Evolutionary conservation across 202 grass and related monocot species (phyloP), one percentile per base, ranked within the genome.

Genomic region (Brachypodium distachyon): DNA sequence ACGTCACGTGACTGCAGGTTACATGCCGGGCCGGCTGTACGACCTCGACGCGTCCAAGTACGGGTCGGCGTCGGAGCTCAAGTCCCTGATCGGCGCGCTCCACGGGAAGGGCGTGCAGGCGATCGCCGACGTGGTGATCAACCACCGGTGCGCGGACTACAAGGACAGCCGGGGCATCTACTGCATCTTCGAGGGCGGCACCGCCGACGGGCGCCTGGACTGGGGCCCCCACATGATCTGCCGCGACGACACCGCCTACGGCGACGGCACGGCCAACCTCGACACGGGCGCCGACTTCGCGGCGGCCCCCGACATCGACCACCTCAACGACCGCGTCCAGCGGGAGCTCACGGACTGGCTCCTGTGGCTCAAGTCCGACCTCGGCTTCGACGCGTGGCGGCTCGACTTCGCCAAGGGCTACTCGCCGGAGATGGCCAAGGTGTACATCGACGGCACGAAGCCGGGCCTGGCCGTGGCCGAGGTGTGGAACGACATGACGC

Each of bases 211-310:
- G 12, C 88, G 88, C 63, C 92, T 96, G 13, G 92, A 95, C 85
- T 95, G 92, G 92, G 90, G 88, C 27, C 92, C 92, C 22, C 85
- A 95, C 86, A 91, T 89, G 88, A 91, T 95, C 44, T 95, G 92
- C 83, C 72, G 88, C 53, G 92, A 89, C 16, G 88, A 91, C 73
- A 58, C 40, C 27, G 9, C 68, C 12, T 96, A 83, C 78, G 87
- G 82, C 4, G 86, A 90, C 73, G 89, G 89, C 86, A 87, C 83
- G 12, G 93, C 40, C 51, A 85, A 96, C 73, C 82, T 70, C 48
- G 93, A 96, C 80, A 96, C 93, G 2, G 89, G 93, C 67, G 69
- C 12, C 3, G 74, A 53, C 80, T 96, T 72, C 78, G 14, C 46
- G 0, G 57, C 79, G 1, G 93, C 87, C 1, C 90, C 93, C 7